Conservation (phyloP, 192 early-diverging fungal genomes). For the Neocallimastix lanati region DNA sequence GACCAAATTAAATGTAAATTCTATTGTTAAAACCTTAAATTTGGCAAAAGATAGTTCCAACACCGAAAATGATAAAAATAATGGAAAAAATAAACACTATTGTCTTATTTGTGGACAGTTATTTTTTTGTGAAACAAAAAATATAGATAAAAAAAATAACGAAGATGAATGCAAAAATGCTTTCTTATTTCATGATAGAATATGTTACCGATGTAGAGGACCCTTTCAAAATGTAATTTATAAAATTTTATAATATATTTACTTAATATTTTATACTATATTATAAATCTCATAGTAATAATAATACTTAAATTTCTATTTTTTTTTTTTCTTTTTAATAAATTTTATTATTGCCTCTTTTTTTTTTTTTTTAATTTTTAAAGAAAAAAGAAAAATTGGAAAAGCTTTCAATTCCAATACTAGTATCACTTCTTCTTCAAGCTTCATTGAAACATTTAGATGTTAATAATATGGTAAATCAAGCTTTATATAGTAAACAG, state of each 20-base stretch:
- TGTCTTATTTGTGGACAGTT: background rate
- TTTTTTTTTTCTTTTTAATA: background rate
- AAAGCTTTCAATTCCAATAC: background rate
- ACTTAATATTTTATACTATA: too few species aligned
- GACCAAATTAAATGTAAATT: too few species aligned
- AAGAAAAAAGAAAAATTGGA: background rate
- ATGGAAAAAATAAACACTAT: background rate
- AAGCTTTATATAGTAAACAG: background rate
- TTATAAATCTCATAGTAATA: too few species aligned
- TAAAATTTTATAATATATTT: too few species aligned
- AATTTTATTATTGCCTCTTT: background rate
- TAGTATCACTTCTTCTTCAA: background rate
- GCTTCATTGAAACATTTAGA: background rate
- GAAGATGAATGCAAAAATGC: background rate
- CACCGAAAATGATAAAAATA: background rate
- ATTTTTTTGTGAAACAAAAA: background rate
- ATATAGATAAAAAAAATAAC: background rate
- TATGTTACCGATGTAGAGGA: background rate
- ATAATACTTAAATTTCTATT: background rate
- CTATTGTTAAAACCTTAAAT: background rate
- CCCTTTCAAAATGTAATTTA: background rate
- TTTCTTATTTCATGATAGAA: background rate
- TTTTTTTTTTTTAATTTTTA: background rate
- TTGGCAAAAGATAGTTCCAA: background rate
- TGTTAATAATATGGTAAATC: background rate